Conservation (phyloP, 2,329 filamentous ascomycete genomes). For the Tolypocladium inflatum region DNA sequence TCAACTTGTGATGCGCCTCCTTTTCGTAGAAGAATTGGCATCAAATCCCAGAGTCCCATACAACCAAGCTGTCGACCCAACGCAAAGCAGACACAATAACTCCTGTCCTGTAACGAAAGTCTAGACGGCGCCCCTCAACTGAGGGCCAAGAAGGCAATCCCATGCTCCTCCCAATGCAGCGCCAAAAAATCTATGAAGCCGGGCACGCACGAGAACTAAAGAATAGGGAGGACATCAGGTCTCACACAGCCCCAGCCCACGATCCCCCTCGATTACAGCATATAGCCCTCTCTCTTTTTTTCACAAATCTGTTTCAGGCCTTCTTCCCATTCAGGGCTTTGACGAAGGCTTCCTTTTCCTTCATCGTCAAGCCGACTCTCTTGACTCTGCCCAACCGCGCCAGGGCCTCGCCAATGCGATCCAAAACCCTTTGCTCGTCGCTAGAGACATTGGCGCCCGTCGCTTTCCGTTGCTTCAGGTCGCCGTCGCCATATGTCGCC, state of each 20-base stretch:
- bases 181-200: background rate
- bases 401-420: slow-evolving; percentile 74
- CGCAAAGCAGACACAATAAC: background rate
- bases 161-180: background rate
- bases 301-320: background rate
- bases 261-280: background rate
- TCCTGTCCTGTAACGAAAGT: background rate
- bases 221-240: background rate
- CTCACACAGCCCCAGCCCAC: background rate
- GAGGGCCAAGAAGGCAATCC: background rate
- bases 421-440: slow-evolving; percentile 63
- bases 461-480: slow-evolving; percentile 16
- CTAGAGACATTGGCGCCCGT: slow-evolving; percentile 19
- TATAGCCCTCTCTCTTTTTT: background rate
- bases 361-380: slow-evolving; percentile 72
- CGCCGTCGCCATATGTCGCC: slow-evolving; percentile 14
- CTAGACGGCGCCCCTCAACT: too few relatives aligned
- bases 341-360: slow-evolving; percentile 77
- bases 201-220: background rate
- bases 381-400: slow-evolving; percentile 84
- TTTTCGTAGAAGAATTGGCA: background rate
- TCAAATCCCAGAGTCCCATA: too few relatives aligned
- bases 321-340: slow-evolving; percentile 47
- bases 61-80: background rate
- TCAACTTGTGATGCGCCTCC: background rate